Evolutionary conservation across 129 eudicot genomes (phyloP), one percentile per base, ranked within the genome.

Genomic region (Smallanthus sonchifolius): DNA sequence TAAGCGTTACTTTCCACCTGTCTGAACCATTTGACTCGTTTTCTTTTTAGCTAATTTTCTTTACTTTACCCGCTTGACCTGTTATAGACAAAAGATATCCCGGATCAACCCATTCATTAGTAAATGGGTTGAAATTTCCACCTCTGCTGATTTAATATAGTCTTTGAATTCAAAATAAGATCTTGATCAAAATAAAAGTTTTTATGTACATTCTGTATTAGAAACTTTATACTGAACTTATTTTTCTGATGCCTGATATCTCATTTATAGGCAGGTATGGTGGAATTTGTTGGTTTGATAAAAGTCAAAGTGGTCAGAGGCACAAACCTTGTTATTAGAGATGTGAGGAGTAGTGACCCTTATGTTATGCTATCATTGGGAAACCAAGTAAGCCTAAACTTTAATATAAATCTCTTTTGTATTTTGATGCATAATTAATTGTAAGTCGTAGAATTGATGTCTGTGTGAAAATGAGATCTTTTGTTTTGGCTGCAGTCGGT

Each of bases 261-360:
- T 65, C 67, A 49, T 77, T 68, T 80, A 75, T 84, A 93, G 98
- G 97, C 96, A 83, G 98, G 98, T 72, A 93, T 93, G 98, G 87
- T 93, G 24, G 98, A 93, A 83, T 93, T 93, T 80, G 84, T 93
- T 44, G 98, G 98, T 32, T 75, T 93, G 83, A 93, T 93, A 59
- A 90, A 93, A 63, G 98, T 90, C 68, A 90, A 88, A 70, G 90
- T 93, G 73, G 96, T 93, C 57, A 81, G 83, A 90, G 98, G 98
- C 75, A 88, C 83, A 45, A 84, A 90, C 69, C 83, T 93, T 61
- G 98, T 87, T 74, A 68, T 93, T 43, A 84, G 98, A 30, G 98
- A 93, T 86, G 83, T 93, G 83, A 74, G 88, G 75, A 82, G 89
- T 16, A 93, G 98, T 79, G 98, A 93, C 75, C 98, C 98, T 34